Evolutionary conservation across 495 filamentous ascomycete genomes (phyloP).

Genomic region (Aspergillus campestris): DNA sequence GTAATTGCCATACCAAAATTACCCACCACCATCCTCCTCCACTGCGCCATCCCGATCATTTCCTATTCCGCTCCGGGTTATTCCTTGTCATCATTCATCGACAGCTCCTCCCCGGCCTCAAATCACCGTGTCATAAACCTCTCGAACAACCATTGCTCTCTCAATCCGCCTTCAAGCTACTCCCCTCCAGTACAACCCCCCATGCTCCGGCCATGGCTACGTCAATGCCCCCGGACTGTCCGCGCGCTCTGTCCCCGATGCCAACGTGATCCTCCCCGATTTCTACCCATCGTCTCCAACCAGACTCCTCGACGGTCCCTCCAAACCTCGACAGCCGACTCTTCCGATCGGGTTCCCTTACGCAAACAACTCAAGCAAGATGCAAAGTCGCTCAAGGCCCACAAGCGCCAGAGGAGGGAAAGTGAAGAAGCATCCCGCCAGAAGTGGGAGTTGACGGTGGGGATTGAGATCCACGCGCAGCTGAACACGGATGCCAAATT

Average conservation of each 20-base stretch:
- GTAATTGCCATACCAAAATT: too few species aligned
- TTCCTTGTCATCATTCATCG: too few species aligned
- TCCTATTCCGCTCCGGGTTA: too few species aligned
- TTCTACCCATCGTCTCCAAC: slow-evolving; percentile 6
- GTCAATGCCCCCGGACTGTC: slow-evolving; percentile 20
- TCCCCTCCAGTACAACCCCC: background rate
- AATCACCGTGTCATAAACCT: slow-evolving; percentile 1
- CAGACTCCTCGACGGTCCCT: slow-evolving; percentile 11
- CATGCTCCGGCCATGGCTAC: slow-evolving; percentile 32
- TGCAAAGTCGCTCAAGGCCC: slow-evolving; percentile 42
- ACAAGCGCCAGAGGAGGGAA: slow-evolving; percentile 29
- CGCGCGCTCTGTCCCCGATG: slow-evolving; percentile 21
- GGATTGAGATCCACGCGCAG: slow-evolving; percentile 96
- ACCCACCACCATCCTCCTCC: too few species aligned
- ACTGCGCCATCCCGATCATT: too few species aligned
- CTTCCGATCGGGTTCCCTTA: slow-evolving; percentile 42
- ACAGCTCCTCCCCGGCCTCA: background rate
- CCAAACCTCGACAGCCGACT: slow-evolving; percentile 15
- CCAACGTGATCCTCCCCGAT: background rate
- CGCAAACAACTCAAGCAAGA: slow-evolving; percentile 71
- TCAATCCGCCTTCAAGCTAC: background rate
- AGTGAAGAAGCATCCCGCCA: slow-evolving; percentile 29
- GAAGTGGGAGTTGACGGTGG: slow-evolving; percentile 84
- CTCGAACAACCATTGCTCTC: background rate
- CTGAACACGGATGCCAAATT: slow-evolving; percentile 79